These are phyloP conservation scores for Nitzschia sp. DNA, from an alignment of 108 stramenopile genomes.

Conservation along the genomic window DNA sequence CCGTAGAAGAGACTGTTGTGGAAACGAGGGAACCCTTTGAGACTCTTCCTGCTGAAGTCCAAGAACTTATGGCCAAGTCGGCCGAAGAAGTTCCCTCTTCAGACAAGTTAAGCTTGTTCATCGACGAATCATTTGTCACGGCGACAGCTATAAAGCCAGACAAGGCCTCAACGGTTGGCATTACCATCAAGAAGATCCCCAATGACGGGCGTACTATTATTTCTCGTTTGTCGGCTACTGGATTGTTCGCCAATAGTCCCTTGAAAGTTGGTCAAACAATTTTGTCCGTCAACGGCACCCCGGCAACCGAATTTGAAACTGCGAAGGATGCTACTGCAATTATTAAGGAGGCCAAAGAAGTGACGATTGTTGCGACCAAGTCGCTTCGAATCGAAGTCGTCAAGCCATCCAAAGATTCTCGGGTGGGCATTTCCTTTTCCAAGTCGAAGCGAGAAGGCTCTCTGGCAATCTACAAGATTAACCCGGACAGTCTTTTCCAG, in stretches of 20 bases:
- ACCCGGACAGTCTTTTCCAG: background rate
- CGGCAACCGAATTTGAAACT: background rate
- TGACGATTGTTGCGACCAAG: conserved; percentile 3
- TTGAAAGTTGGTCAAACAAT: conserved; percentile 6
- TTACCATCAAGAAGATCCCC: too few species aligned
- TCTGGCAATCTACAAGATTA: background rate
- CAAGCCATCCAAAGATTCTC: background rate
- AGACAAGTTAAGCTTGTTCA: too few species aligned
- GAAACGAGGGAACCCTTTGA: too few species aligned
- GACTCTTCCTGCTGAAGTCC: too few species aligned
- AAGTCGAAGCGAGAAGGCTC: background rate
- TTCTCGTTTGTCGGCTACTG: background rate
- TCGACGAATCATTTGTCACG: too few species aligned
- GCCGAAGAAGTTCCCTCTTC: too few species aligned
- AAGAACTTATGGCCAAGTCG: too few species aligned
- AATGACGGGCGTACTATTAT: background rate
- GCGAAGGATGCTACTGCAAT: background rate
- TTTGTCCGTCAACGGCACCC: background rate
- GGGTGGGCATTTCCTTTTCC: background rate
- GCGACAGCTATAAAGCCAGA: too few species aligned
- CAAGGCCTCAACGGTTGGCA: too few species aligned
- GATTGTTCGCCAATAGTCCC: background rate
- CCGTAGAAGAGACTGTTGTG: too few species aligned
- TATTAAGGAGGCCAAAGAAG: background rate
- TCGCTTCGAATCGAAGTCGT: background rate